phyloP scores from a whole-genome alignment of 2,329 filamentous ascomycete genomes.

The Fusarium fracticaudum region DNA sequence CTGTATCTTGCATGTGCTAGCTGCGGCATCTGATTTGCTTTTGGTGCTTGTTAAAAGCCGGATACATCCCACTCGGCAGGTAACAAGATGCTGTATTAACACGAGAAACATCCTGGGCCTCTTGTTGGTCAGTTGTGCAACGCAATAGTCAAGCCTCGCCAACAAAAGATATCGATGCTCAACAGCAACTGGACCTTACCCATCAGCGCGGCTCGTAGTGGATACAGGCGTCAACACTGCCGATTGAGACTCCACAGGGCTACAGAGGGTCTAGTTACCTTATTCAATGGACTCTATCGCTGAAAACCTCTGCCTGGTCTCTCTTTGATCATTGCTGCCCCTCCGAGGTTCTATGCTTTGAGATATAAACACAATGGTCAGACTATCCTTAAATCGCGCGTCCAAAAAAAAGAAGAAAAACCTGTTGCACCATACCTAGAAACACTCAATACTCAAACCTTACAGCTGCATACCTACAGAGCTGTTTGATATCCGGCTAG shows the following conservation, averaged over 20 bases:
- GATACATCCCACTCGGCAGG: background rate
- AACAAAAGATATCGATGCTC: slow-evolving; percentile 1
- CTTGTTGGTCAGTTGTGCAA: background rate
- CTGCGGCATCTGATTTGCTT: background rate
- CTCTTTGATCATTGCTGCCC: no score
- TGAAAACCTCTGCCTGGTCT: background rate
- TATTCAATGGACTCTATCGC: background rate
- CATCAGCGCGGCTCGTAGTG: slow-evolving; percentile 33
- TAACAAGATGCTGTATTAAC: background rate
- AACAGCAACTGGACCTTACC: background rate
- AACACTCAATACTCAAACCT: background rate
- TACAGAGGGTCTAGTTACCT: background rate
- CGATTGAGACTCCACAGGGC: slow-evolving; percentile 4
- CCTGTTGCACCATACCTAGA: background rate
- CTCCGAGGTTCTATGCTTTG: background rate
- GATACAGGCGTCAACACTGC: slow-evolving; percentile 25
- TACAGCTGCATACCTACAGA: background rate
- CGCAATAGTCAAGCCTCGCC: background rate
- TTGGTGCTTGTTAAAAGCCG: background rate
- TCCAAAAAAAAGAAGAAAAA: background rate
- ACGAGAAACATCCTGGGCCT: background rate
- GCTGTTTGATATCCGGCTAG: background rate
- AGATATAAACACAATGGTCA: background rate
- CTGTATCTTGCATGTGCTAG: background rate
- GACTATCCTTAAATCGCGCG: background rate